Conservation (phyloP, 768 basidiomycete genomes). For the Floccularia luteovirens region DNA sequence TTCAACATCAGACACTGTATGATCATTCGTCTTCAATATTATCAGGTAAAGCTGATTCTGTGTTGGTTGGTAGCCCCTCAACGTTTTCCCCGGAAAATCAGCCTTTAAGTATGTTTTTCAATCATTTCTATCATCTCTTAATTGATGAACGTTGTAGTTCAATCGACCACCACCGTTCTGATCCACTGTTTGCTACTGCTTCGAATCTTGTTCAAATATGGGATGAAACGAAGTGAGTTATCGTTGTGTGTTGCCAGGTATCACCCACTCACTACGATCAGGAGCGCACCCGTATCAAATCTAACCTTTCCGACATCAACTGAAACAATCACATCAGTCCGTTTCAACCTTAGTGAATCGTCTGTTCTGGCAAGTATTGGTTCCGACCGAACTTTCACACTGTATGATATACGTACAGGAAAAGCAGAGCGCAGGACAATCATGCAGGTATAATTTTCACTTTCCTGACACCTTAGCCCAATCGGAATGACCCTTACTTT, state of each 20-base stretch:
- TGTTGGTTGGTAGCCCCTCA: conserved; percentile 46
- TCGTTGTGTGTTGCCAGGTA: neutral
- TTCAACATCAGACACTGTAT: conserved; percentile 21
- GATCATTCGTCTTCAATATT: conserved; percentile 7
- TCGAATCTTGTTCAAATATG: conserved; percentile 93
- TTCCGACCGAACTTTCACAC: conserved; percentile 89
- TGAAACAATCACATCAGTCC: conserved; percentile 82
- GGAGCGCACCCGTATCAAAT: conserved; percentile 80
- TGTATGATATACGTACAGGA: conserved; percentile 95
- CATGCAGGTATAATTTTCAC: conserved; percentile 64
- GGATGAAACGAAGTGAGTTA: conserved; percentile 90
- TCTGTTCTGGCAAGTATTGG: conserved; percentile 94
- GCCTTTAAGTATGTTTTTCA: conserved; percentile 73
- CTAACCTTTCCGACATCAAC: conserved; percentile 81
- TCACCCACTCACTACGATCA: conserved; percentile 17
- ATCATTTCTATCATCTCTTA: neutral
- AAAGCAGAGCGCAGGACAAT: conserved; percentile 89
- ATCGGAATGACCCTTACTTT: neutral
- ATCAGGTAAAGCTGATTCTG: too few relatives aligned
- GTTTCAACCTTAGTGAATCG: conserved; percentile 91
- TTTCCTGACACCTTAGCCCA: neutral
- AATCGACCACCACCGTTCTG: conserved; percentile 89
- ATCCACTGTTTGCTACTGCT: conserved; percentile 89
- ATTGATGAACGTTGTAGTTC: conserved; percentile 31
- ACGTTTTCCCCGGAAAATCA: conserved; percentile 76